phyloP scores from a whole-genome alignment of 192 early-diverging fungal genomes.

The Coemansia sp. region DNA sequence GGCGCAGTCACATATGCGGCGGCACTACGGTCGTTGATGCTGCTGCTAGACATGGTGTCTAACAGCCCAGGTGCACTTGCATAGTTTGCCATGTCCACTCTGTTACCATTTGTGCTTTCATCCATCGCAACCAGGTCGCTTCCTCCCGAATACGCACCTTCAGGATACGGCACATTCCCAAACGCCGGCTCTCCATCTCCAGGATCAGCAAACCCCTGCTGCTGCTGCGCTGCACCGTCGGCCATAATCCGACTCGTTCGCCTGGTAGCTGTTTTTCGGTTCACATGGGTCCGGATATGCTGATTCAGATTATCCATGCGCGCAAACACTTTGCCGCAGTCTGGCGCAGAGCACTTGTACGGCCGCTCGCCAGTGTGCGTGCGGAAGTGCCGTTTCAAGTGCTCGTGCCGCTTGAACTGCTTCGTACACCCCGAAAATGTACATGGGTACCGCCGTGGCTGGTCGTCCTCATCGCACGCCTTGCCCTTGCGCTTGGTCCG shows the following conservation, averaged over 20 bases:
- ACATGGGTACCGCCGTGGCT: slow-evolving; percentile 36
- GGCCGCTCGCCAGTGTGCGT: slow-evolving; percentile 78
- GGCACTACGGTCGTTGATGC: background rate
- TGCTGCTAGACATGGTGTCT: background rate
- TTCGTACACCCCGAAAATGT: slow-evolving; percentile 57
- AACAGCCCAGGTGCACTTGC: background rate
- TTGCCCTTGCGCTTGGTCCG: slow-evolving; percentile 1
- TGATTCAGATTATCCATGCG: slow-evolving; percentile 71
- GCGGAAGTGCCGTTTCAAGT: slow-evolving; percentile 71
- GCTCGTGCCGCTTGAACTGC: slow-evolving; percentile 71
- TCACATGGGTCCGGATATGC: slow-evolving; percentile 60
- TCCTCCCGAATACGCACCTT: background rate
- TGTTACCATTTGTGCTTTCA: background rate
- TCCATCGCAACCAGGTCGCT: background rate
- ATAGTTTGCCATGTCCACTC: background rate
- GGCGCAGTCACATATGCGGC: background rate
- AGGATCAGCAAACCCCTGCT: slow-evolving; percentile 3
- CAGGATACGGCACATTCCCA: background rate
- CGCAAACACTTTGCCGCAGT: slow-evolving; percentile 71
- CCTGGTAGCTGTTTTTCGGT: slow-evolving; percentile 35
- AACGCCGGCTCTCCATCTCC: background rate
- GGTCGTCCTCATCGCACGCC: slow-evolving; percentile 13
- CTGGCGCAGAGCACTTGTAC: slow-evolving; percentile 62
- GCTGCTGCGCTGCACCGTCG: slow-evolving; percentile 4
- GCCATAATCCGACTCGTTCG: background rate